Percentiles rank a stretch among this genome's conserved stretches.
phyloP scores from a whole-genome alignment of 1,284 basidiomycete genomes.

The Leccinum subspadiceum region DNA sequence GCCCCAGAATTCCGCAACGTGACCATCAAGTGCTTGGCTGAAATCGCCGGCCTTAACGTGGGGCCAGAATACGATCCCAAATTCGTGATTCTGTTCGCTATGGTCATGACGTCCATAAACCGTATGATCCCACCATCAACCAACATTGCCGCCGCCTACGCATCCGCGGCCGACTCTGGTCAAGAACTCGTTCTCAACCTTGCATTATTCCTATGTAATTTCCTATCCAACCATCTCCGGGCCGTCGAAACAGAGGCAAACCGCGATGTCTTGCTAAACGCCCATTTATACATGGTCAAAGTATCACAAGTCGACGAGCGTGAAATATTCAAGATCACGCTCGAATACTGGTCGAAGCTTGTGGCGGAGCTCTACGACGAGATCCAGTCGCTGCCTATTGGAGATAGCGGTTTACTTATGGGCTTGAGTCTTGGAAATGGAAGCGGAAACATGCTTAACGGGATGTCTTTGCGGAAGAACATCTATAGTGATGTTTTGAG shows the following conservation, averaged over 20 bases:
- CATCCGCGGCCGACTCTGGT: conserved; percentile 87
- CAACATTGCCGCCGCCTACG: conserved; percentile 92
- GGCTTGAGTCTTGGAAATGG: conserved; percentile 80
- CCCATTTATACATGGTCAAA: conserved; percentile 98
- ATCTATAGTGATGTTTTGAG: conserved; percentile 94
- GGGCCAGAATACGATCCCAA: conserved; percentile 99
- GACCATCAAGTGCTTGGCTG: conserved; percentile 96
- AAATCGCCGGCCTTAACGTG: conserved; percentile 92
- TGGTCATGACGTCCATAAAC: conserved; percentile 97
- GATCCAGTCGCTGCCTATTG: conserved; percentile 88
- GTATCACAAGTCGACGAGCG: conserved; percentile 98
- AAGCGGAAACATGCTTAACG: conserved; percentile 66
- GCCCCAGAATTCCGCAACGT: conserved; percentile 97
- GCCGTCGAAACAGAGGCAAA: conserved; percentile 91
- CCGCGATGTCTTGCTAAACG: conserved; percentile 92
- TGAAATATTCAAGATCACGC: conserved; percentile 98
- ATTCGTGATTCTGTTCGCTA: conserved; percentile 96
- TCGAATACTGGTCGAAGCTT: conserved; percentile 99
- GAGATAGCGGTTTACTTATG: conserved; percentile 92
- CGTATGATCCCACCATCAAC: conserved; percentile 97
- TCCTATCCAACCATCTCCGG: conserved; percentile 88
- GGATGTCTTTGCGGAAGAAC: conserved; percentile 85
- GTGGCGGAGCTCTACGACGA: conserved; percentile 99
- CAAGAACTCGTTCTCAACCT: conserved; percentile 98
- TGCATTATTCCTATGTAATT: conserved; percentile 95